These are phyloP conservation scores for Diaporthe citri DNA, from an alignment of 2,329 filamentous ascomycete genomes.

Conservation along the genomic window DNA sequence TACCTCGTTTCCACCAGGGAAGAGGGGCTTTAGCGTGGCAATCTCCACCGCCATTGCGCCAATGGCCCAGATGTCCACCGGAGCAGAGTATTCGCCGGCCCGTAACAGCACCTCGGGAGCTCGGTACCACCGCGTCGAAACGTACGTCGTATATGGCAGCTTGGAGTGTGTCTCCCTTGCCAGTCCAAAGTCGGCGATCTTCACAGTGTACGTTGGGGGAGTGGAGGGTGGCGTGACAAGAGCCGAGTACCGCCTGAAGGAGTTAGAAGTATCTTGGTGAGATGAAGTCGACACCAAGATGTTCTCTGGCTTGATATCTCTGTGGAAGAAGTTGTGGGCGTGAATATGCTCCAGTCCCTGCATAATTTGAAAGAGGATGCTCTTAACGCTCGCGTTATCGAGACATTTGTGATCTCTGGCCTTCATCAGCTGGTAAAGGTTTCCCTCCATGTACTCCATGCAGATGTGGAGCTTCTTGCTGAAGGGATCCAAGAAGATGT, in stretches of 20 bases:
- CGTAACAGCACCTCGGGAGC: constrained; percentile 94
- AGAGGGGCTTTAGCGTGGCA: constrained; percentile 94
- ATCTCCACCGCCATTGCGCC: constrained; percentile 99
- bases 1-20: constrained; percentile 97
- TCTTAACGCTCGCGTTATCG: constrained; percentile 93
- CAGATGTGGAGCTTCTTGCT: constrained; percentile 97
- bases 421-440: constrained; percentile 99
- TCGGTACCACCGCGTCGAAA: constrained; percentile 98
- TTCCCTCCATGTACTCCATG: constrained; percentile 99
- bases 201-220: constrained; percentile 93
- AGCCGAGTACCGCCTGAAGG: constrained; percentile 92
- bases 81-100: constrained; percentile 96
- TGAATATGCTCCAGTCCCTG: constrained; percentile 97
- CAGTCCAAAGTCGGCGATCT: constrained; percentile 97
- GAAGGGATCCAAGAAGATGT: constrained; percentile 97
- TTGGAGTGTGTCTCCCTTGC: constrained; percentile 98
- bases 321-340: constrained; percentile 96
- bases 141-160: constrained; percentile 96
- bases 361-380: constrained; percentile 97
- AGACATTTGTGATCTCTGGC: constrained; percentile 94
- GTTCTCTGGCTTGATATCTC: constrained; percentile 99
- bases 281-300: constrained; percentile 95
- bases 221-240: constrained; percentile 96
- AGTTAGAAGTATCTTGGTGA: constrained; percentile 82
- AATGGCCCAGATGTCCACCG: constrained; percentile 98